Conservation (phyloP, 2,329 filamentous ascomycete species). For the Aspergillus puulaauensis region DNA sequence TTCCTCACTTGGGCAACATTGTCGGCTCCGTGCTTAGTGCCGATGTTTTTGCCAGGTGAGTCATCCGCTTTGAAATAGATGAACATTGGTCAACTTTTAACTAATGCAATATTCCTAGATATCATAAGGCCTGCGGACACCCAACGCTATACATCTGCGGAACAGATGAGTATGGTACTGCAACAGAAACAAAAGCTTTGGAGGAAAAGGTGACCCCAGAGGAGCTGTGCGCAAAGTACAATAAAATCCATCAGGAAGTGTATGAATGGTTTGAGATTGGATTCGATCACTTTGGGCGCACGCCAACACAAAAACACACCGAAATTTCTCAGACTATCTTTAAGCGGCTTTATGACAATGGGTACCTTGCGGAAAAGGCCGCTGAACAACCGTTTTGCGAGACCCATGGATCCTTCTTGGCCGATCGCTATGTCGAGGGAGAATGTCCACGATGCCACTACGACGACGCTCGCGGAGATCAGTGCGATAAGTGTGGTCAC, state of each 20-base stretch:
- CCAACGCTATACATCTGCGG: conserved; percentile 85
- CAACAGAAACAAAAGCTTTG: conserved; percentile 91
- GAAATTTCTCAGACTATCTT: conserved; percentile 93
- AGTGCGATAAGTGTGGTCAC: conserved; percentile 73
- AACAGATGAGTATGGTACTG: conserved; percentile 92
- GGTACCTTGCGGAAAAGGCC: conserved; percentile 80
- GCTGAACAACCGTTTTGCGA: conserved; percentile 91
- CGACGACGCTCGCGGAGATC: conserved; percentile 69
- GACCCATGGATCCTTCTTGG: conserved; percentile 62
- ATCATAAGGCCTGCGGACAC: conserved; percentile 74
- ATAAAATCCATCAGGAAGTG: conserved; percentile 82
- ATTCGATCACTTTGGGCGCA: conserved; percentile 94
- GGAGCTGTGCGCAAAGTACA: conserved; percentile 89
- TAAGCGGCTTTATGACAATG: conserved; percentile 80
- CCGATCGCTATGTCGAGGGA: conserved; percentile 67
- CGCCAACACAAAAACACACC: conserved; percentile 84
- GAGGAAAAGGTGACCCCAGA: conserved; percentile 81
- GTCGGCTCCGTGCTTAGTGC: conserved; percentile 84
- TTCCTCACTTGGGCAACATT: conserved; percentile 85
- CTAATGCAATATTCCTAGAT: conserved; percentile 48
- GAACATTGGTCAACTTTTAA: conserved; percentile 51
- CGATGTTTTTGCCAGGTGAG: conserved; percentile 69
- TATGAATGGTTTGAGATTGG: conserved; percentile 96
- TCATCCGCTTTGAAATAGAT: conserved; percentile 54
- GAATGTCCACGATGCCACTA: conserved; percentile 56